phyloP scores from a whole-genome alignment of 306 rosid species.

The Cicer arietinum region DNA sequence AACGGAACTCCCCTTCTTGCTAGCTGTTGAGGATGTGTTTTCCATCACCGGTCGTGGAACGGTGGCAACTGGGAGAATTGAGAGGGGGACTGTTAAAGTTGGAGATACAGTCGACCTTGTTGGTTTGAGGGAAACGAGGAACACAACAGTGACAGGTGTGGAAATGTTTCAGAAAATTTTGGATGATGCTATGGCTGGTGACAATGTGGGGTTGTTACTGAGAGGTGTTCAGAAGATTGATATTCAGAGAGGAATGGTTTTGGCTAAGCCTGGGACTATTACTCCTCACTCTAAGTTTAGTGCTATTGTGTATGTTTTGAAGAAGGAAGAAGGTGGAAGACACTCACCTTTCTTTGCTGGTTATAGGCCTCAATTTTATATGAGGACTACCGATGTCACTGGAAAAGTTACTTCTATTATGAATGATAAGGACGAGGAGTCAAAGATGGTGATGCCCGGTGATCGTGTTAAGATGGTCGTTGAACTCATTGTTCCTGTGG shows the following conservation, averaged over 20 bases:
- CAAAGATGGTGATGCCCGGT: conserved; percentile 95
- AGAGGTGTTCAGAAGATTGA: conserved; percentile 82
- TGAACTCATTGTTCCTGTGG: conserved; percentile 76
- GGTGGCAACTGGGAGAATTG: conserved; percentile 85
- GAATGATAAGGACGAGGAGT: conserved; percentile 89
- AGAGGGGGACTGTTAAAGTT: conserved; percentile 66
- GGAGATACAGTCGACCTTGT: conserved; percentile 78
- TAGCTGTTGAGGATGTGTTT: conserved; percentile 83
- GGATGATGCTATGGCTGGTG: conserved; percentile 89
- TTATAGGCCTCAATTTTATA: conserved; percentile 86
- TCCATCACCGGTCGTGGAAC: conserved; percentile 91
- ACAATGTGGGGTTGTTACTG: conserved; percentile 79
- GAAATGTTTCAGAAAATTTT: conserved; percentile 92
- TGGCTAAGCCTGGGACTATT: conserved; percentile 83
- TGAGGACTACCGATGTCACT: conserved; percentile 92
- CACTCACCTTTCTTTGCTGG: conserved; percentile 84
- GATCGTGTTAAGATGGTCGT: conserved; percentile 89
- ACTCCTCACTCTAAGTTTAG: conserved; percentile 80
- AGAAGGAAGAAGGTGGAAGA: conserved; percentile 92
- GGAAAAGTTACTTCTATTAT: conserved; percentile 72
- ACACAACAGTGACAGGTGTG: conserved; percentile 79
- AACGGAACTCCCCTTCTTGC: conserved; percentile 74
- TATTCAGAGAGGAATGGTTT: conserved; percentile 90
- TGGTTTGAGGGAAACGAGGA: conserved; percentile 73
- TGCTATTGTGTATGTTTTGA: conserved; percentile 83